phyloP scores from a whole-genome alignment of 2,329 filamentous ascomycete species.

The Laburnicola sp. region DNA sequence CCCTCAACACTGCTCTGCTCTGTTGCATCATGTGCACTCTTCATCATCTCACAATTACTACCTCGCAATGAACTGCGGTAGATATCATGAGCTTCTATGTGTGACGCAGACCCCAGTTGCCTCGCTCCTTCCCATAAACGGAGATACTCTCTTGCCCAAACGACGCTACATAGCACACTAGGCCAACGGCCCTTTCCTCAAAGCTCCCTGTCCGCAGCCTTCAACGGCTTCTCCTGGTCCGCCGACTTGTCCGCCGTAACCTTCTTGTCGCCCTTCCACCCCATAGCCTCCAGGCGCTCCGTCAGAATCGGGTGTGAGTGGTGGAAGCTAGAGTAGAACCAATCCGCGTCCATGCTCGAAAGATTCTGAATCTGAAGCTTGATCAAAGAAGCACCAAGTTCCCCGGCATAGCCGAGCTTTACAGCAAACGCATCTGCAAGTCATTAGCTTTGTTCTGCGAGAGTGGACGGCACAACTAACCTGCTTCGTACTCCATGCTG shows the following conservation, averaged over 20 bases:
- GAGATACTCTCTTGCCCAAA: no score
- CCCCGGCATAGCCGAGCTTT: conserved; percentile 77
- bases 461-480: conserved; percentile 42
- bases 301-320: conserved; percentile 96
- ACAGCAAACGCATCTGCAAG: conserved; percentile 76
- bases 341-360: conserved; percentile 98
- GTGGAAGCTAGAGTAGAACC: conserved; percentile 97
- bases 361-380: conserved; percentile 98
- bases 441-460: conserved; percentile 10
- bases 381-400: conserved; percentile 86
- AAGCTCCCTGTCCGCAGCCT: conserved; percentile 76
- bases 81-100: no score
- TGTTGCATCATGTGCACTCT: no score
- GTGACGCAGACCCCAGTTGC: no score
- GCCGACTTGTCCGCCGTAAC: conserved; percentile 54
- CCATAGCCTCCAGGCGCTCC: conserved; percentile 86
- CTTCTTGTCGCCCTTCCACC: conserved; percentile 74
- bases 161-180: no score
- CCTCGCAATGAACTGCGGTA: no score
- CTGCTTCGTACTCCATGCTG: conserved; percentile 94
- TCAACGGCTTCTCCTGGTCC: conserved; percentile 63
- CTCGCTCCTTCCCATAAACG: no score
- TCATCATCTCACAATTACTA: no score
- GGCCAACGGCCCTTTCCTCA: conserved; percentile 46
- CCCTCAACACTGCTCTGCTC: no score